Percentiles rank a stretch among this genome's conserved stretches.
Evolutionary conservation across 305 asterid genomes (phyloP).

Genomic region (Fraxinus nigra): DNA sequence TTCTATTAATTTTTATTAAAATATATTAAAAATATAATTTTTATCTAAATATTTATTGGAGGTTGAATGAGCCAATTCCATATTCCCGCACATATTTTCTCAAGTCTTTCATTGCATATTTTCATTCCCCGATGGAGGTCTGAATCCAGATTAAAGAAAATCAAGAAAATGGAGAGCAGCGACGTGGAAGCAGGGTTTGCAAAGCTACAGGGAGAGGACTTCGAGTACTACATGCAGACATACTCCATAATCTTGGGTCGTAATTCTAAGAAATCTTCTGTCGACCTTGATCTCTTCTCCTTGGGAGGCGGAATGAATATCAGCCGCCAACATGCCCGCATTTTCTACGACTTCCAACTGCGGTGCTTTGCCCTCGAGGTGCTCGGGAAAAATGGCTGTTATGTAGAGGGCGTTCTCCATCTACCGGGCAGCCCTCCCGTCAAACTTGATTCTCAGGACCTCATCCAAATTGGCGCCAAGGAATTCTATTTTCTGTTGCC

Average conservation of each 20-base stretch:
- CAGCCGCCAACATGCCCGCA: slow-evolving; percentile 97
- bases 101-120: background rate
- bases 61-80: background rate
- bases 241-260: slow-evolving; percentile 95
- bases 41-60: background rate
- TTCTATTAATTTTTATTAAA: too few relatives aligned
- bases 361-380: slow-evolving; percentile 96
- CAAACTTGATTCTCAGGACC: slow-evolving; percentile 94
- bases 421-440: slow-evolving; percentile 81
- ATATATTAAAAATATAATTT: too few relatives aligned
- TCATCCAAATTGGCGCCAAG: slow-evolving; percentile 89
- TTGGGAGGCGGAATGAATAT: slow-evolving; percentile 99
- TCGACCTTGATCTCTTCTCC: slow-evolving; percentile 92
- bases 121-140: background rate
- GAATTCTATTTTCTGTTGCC: slow-evolving; percentile 89
- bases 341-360: slow-evolving; percentile 90
- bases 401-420: slow-evolving; percentile 88
- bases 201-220: slow-evolving; percentile 92
- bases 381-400: slow-evolving; percentile 92
- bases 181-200: slow-evolving; percentile 98
- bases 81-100: background rate
- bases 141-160: background rate
- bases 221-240: slow-evolving; percentile 96
- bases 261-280: slow-evolving; percentile 88
- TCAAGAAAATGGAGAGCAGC: slow-evolving; percentile 60